Base-by-base conservation (phyloP, 305 asterid genomes). In the Fraxinus nigra region DNA sequence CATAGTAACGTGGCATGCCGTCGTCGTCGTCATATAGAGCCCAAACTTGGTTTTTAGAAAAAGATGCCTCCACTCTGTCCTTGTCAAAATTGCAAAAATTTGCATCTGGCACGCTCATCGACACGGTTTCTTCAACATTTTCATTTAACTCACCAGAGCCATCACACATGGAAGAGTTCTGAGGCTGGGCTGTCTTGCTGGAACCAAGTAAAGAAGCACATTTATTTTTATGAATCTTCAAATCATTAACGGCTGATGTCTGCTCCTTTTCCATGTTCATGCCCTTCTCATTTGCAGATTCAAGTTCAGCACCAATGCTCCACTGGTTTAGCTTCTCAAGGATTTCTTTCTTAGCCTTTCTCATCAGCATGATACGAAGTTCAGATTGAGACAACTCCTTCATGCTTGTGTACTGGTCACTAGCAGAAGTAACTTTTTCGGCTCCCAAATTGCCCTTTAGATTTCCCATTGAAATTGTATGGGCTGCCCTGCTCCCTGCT, bases 1-100 rank as follows among this genome's bases (percentile, higher is more conserved):
- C 91, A 84, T 92, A 92, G 61, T 85, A 88, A 0, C 97, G 88
- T 28, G 93, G 95, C 97, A 92, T 90, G 76, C 89, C 89, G 61
- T 90, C 95, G 69, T 85, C 89, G 10, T 85, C 80, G 20, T 92
- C 97, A 78, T 91, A 92, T 35, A 86, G 88, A 79, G 90, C 91
- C 95, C 92, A 91, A 28, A 92, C 81, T 75, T 91, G 90, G 80
- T 84, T 82, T 37, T 82, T 83, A 13, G 76, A 65, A 40, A 90
- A 91, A n/a, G 88, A 86, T 1, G 35, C 70, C 80, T 91, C 90
- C 10, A 81, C 30, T 77, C 91, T 87, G 63, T 84, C 90, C 26
- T 85, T 51, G n/a, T 87, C 91, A 59, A 92, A 92, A 72, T 88
- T 82, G 80, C 89, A 87, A 75, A 91, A 92, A 78, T 90, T 90